Evolutionary conservation across 2,329 filamentous ascomycete genomes (phyloP), one percentile per base, ranked within the genome.

Genomic region (Pyrenochaeta sp.): DNA sequence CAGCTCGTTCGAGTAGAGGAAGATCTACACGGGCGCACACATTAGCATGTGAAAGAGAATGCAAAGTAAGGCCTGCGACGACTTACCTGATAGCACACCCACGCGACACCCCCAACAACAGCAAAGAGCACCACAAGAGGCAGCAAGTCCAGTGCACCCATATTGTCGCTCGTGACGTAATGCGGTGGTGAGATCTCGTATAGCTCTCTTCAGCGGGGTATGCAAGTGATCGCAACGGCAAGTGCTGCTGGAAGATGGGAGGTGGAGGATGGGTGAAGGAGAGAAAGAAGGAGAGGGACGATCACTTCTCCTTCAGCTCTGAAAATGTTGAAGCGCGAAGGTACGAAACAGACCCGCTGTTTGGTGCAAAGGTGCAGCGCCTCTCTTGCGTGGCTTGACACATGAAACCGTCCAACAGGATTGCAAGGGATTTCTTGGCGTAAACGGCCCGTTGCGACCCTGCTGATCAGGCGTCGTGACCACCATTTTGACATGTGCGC

Each of bases 51-150:
- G n/a, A n/a, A n/a, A n/a, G n/a, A n/a, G n/a, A n/a, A n/a, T n/a
- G n/a, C n/a, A 11, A n/a, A 9, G 32, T 11, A n/a, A 23, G 21
- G 32, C 20, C 21, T 14, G 10, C 7, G 18, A n/a, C 41, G 20
- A 57, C n/a, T n/a, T n/a, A 75, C 73, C 48, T 89, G 85, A 71
- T 90, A 90, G 48, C 82, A 81, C 44, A 92, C 76, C 73, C 83
- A 89, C 43, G 78, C 86, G 31, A 80, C 67, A 41, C 74, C 79
- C 50, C 71, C 78, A 19, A 89, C 66, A 37, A 87, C 60, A 48
- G 77, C 44, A 62, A 89, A 76, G 49, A 87, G 78, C 60, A 90
- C 76, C 43, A 89, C 43, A 34, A 91, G 80, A 4, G 88, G 88
- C 19, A 90, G 58, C 24, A 90, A 70, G 63, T 87, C 75, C 13